Evolutionary conservation across 495 filamentous ascomycete species (phyloP), one percentile per base, ranked within the genome.

Genomic region (Alectoria sarmentosa): DNA sequence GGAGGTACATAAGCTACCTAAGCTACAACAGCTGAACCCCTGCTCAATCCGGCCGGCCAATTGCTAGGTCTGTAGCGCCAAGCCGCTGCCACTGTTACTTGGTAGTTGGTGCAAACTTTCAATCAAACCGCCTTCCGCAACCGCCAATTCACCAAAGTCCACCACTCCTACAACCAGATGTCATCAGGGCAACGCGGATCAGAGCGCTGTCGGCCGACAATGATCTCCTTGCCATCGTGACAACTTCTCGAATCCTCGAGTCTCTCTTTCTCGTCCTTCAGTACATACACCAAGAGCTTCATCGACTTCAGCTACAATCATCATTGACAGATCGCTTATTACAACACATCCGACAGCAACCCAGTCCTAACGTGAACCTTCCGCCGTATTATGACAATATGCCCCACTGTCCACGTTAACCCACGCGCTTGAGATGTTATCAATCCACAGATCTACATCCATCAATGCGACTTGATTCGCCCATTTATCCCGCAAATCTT

Each of bases 381-480:
- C 56, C 55, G 41, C 63, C 41, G 28, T 54, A n/a, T n/a, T n/a
- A n/a, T 65, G 56, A 60, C 32, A 41, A 6, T 21, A 26, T n/a
- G 23, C 63, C 56, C 21, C 41, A 59, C 26, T 28, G 14, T n/a
- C 8, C n/a, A 38, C 19, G 19, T 23, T 49, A 8, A 44, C 42
- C 62, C 57, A 58, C 60, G 60, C 61, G 66, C 66, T 38, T 67
- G 62, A 59, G 30, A 64, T 64, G 46, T 23, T 48, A 64, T 37
- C 54, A 21, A 32, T 28, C 54, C 48, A 34, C 36, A 21, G 44
- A 64, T 36, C 58, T 23, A 56, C 38, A 38, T 48, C 66, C 37
- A 30, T 58, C 37, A 59, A 61, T 63, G 67, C 65, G 65, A 69
- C 60, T 46, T 66, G 59, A 65, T 68, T 67, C 67, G 61, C 66